These are phyloP conservation scores for Microsporum ferrugineum DNA, from an alignment of 2,329 filamentous ascomycete genomes.

Conservation along the genomic window DNA sequence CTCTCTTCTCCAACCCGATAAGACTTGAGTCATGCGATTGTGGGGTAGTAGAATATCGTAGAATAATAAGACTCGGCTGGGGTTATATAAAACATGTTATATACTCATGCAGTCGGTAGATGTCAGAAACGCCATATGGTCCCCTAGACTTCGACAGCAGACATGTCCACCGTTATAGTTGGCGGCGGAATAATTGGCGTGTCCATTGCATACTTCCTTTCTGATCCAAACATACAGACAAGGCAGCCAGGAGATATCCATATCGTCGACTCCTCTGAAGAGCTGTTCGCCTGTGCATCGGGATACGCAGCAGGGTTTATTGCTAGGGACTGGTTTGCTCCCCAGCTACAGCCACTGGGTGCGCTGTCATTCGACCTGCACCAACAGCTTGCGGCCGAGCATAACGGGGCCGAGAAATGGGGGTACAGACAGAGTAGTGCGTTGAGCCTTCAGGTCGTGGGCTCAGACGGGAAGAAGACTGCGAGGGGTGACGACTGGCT, in stretches of 20 bases:
- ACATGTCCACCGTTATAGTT: conserved; percentile 51
- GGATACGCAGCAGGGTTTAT: conserved; percentile 65
- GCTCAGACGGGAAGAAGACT: conserved; percentile 29
- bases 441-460: conserved; percentile 40
- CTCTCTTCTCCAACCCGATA: neutral
- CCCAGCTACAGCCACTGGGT: conserved; percentile 47
- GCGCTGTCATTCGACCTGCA: conserved; percentile 60
- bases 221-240: conserved; percentile 26
- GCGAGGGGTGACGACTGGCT: conserved; percentile 54
- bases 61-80: neutral
- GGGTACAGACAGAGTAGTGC: conserved; percentile 50
- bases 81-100: neutral
- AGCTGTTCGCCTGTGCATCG: conserved; percentile 62
- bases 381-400: conserved; percentile 47
- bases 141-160: conserved; percentile 12
- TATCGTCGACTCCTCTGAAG: conserved; percentile 45
- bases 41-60: neutral
- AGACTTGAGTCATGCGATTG: neutral
- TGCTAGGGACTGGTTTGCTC: conserved; percentile 59
- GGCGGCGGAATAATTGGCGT: conserved; percentile 60
- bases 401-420: conserved; percentile 49
- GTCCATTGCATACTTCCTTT: conserved; percentile 62
- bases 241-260: conserved; percentile 37
- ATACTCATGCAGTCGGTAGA: neutral
- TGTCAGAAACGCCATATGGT: too few relatives aligned